Evolutionary conservation across 441 rosid genomes (phyloP), one percentile per base, ranked within the genome.

Genomic region (Adansonia madagascariensis): DNA sequence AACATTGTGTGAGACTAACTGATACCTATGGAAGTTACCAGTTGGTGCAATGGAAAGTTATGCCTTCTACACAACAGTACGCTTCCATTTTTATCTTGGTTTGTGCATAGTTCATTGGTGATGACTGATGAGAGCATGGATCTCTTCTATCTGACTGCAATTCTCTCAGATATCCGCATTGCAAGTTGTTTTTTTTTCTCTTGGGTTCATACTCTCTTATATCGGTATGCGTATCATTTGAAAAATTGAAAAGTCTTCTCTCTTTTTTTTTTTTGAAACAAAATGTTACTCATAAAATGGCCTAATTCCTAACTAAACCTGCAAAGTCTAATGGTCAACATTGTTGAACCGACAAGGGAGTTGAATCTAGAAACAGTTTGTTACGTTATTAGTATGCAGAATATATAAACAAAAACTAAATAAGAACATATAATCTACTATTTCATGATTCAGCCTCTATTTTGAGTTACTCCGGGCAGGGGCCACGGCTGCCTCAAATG

Each of bases 1-100:
- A 89, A 76, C 91, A 91, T 75, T 90, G 73, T 8, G 73, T 93
- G 79, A 85, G 71, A 77, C 94, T 95, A 80, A 95, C 96, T 68
- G 84, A 82, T 52, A 75, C 65, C 18, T 92, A 86, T 46, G 98
- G 97, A 86, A 85, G 66, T 81, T 94, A 94, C 47, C 43, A 87
- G 80, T 80, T 91, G 78, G 62, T 92, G 60, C 74, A 77, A 11
- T 92, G 97, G 95, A 85, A 90, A 76, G 80, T 90, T 67, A 85
- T 89, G 82, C 91, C 92, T 72, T 81, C 82, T 44, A 63, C 27
- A 64, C 61, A 86, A 56, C 75, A 82, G 97, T 93, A 88, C 1
- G 71, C 63, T 64, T 64, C 75, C 53, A 35, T 4, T 52, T 27
- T 27, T 27, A 27, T 27, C 2, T 27, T 27, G 35, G 35, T 27